Evolutionary conservation across 345 rosid species (phyloP).

Genomic region (Orychophragmus violaceus): DNA sequence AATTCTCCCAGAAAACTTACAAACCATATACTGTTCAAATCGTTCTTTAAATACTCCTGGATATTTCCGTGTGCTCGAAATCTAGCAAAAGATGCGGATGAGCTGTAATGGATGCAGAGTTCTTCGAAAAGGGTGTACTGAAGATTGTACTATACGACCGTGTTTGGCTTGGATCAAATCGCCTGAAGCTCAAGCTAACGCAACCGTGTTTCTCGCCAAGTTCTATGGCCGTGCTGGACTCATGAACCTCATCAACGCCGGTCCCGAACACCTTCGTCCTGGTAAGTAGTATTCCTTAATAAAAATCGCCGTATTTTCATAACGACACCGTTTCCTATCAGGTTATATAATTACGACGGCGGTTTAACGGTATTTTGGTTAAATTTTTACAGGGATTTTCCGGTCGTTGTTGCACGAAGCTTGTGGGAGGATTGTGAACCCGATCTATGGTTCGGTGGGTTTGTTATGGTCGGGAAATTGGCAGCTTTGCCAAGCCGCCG

Average conservation of each 20-base stretch:
- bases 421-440: conserved; percentile 95
- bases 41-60: too few relatives aligned
- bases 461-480: conserved; percentile 89
- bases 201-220: conserved; percentile 85
- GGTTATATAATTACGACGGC: not conserved
- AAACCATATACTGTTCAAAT: too few relatives aligned
- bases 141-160: conserved; percentile 60
- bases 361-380: too few relatives aligned
- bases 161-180: conserved; percentile 67
- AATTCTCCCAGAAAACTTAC: too few relatives aligned
- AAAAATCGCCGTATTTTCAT: not conserved
- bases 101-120: conserved; percentile 91
- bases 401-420: conserved; percentile 95
- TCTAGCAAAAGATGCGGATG: conserved; percentile 47
- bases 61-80: too few relatives aligned
- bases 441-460: conserved; percentile 95
- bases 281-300: conserved; percentile 29
- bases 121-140: conserved; percentile 72
- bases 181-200: conserved; percentile 67
- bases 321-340: not conserved
- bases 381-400: conserved; percentile 82
- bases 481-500: conserved; percentile 94
- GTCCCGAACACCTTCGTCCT: conserved; percentile 65
- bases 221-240: conserved; percentile 91
- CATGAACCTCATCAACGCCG: conserved; percentile 71